phyloP scores from a whole-genome alignment of 306 rosid species.

The Nissolia schottii region DNA sequence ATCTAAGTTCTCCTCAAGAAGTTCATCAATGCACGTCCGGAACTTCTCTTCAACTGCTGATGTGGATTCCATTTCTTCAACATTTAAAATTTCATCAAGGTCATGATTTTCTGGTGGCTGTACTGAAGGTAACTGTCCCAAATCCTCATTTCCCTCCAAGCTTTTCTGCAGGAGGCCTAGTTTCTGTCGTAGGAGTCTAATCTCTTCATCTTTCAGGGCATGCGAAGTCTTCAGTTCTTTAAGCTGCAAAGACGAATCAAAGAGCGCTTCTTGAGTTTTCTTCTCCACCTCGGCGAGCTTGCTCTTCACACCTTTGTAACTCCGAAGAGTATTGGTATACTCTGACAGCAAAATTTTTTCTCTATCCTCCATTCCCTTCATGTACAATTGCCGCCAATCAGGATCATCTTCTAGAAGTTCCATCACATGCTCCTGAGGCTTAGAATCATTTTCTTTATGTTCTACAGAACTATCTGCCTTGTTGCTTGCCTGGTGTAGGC shows the following conservation, averaged over 20 bases:
- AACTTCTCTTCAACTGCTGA: constrained; percentile 62
- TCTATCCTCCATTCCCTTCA: constrained; percentile 50
- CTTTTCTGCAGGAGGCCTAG: constrained; percentile 48
- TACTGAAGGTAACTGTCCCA: constrained; percentile 18
- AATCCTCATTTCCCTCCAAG: constrained; percentile 36
- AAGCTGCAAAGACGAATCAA: constrained; percentile 52
- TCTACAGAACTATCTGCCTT: not conserved
- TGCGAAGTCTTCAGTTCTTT: constrained; percentile 51
- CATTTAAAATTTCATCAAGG: not conserved
- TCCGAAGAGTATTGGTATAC: constrained; percentile 60
- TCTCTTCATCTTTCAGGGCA: constrained; percentile 72
- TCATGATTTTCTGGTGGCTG: not conserved
- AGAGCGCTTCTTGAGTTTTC: constrained; percentile 29
- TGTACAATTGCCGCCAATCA: constrained; percentile 59
- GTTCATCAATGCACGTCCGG: constrained; percentile 58
- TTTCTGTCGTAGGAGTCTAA: constrained; percentile 61
- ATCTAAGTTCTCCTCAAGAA: constrained; percentile 73
- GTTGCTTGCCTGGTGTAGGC: not conserved
- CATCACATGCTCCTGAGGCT: not conserved
- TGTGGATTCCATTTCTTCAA: not conserved
- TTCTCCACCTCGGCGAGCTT: constrained; percentile 49
- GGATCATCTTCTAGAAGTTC: constrained; percentile 38
- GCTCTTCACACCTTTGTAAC: constrained; percentile 57
- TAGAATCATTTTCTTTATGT: constrained; percentile 25
- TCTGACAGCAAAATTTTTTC: constrained; percentile 53